Evolutionary conservation across 495 filamentous ascomycete genomes (phyloP).

Genomic region (Parachaetomium inaequale): DNA sequence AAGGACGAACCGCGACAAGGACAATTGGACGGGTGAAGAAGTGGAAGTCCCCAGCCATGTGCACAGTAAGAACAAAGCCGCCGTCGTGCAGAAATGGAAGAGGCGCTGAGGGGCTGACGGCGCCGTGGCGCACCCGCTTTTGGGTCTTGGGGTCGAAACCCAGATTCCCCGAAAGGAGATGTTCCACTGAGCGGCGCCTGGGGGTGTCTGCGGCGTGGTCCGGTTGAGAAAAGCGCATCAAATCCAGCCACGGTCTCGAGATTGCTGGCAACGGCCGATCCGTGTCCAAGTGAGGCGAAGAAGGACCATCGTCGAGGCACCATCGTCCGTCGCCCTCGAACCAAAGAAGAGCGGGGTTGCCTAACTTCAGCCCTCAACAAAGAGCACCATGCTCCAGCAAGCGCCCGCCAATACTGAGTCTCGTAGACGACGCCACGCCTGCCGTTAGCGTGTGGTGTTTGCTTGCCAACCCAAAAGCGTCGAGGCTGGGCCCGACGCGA

Average conservation of each 20-base stretch:
- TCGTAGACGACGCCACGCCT: not conserved
- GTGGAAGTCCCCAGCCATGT: not conserved
- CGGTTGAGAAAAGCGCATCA: no score
- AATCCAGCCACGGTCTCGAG: no score
- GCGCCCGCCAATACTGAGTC: not conserved
- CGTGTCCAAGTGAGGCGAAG: no score
- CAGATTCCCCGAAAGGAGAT: no score
- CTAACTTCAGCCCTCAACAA: not conserved
- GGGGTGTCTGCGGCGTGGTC: no score
- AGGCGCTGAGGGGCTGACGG: not conserved
- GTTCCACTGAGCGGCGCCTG: no score
- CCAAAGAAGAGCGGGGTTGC: no score
- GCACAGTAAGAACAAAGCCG: conserved; percentile 5
- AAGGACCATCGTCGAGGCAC: no score
- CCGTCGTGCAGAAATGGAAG: not conserved
- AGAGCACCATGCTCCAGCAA: not conserved
- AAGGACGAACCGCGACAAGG: not conserved
- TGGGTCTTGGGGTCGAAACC: not conserved
- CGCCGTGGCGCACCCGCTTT: not conserved
- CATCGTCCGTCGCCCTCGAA: no score
- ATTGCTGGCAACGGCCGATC: no score
- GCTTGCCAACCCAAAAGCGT: conserved; percentile 5
- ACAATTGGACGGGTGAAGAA: not conserved
- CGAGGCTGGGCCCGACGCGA: not conserved
- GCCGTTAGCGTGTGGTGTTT: not conserved